Percentiles rank a stretch among this genome's conserved stretches.
Evolutionary conservation across 495 filamentous ascomycete genomes (phyloP).

Genomic region (Penicillium cataractarum): DNA sequence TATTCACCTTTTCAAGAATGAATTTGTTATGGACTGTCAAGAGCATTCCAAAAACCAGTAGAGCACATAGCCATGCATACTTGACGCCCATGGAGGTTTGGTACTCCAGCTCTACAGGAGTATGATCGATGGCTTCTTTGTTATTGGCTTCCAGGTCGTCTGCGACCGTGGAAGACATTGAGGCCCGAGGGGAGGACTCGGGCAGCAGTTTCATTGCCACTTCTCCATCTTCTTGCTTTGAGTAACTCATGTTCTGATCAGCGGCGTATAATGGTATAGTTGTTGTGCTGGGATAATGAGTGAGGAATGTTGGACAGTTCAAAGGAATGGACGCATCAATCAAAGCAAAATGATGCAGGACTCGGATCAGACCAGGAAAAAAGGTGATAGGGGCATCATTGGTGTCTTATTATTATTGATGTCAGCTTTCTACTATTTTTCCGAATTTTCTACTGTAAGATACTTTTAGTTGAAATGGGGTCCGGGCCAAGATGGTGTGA

Average conservation of each 20-base stretch:
- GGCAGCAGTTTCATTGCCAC: not conserved
- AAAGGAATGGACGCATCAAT: not conserved
- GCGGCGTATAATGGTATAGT: not conserved
- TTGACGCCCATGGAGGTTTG: not conserved
- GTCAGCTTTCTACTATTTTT: not conserved
- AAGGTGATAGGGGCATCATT: not conserved
- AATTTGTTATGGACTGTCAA: not conserved
- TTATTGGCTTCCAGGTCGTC: not conserved
- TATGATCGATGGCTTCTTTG: not conserved
- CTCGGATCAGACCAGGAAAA: not conserved
- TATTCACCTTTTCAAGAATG: not conserved
- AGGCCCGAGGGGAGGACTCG: not conserved
- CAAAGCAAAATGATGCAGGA: not conserved
- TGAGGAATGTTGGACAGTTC: not conserved
- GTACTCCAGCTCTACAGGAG: not conserved
- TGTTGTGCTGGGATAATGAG: not conserved
- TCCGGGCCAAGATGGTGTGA: not conserved
- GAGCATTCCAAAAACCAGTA: not conserved
- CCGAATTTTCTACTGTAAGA: too few relatives aligned
- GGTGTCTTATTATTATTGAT: not conserved
- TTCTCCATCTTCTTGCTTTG: not conserved
- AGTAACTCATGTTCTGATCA: not conserved
- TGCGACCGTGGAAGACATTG: not conserved
- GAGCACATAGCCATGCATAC: not conserved
- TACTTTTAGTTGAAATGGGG: not conserved